Conservation (phyloP, 768 basidiomycete species). For the Tylopilus rubrobrunneus region DNA sequence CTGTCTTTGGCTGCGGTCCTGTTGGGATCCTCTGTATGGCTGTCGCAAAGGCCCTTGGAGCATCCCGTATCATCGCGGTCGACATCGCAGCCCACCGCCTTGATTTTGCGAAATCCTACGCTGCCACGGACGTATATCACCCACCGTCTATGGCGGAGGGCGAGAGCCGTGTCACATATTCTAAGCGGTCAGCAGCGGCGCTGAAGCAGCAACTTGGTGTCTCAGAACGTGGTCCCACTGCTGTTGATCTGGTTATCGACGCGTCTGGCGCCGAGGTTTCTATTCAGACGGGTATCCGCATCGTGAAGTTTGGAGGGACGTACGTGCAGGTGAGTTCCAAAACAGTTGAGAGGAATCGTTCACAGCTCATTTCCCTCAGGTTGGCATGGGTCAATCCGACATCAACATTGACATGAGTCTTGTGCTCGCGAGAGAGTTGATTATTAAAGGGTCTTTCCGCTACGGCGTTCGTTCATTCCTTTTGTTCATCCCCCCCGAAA, state of each 20-base stretch:
- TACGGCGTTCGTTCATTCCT: slow-evolving; percentile 54
- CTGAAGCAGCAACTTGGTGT: slow-evolving; percentile 67
- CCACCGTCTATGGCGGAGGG: slow-evolving; percentile 58
- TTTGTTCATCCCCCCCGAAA: not conserved
- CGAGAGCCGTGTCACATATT: slow-evolving; percentile 69
- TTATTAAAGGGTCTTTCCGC: slow-evolving; percentile 88
- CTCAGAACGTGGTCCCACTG: slow-evolving; percentile 61
- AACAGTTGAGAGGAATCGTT: not conserved
- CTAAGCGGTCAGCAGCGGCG: slow-evolving; percentile 61
- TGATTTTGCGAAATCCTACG: slow-evolving; percentile 82
- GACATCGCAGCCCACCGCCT: slow-evolving; percentile 76
- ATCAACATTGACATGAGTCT: slow-evolving; percentile 68
- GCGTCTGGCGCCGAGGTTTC: slow-evolving; percentile 92
- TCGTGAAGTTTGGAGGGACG: slow-evolving; percentile 74
- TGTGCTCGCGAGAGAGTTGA: slow-evolving; percentile 74
- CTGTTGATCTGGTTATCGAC: slow-evolving; percentile 86
- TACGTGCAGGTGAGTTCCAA: slow-evolving; percentile 52
- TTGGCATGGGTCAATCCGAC: slow-evolving; percentile 83
- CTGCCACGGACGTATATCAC: slow-evolving; percentile 71
- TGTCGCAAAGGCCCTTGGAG: slow-evolving; percentile 92
- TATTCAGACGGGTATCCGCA: slow-evolving; percentile 78
- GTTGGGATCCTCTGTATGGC: slow-evolving; percentile 90
- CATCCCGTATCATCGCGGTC: slow-evolving; percentile 77
- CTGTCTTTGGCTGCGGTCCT: slow-evolving; percentile 87
- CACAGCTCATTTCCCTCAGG: slow-evolving; percentile 37